Percentiles rank a stretch among this genome's conserved stretches.
These are phyloP conservation scores for Metarhizium rileyi DNA, from an alignment of 2,329 filamentous ascomycete genomes.

Conservation along the genomic window DNA sequence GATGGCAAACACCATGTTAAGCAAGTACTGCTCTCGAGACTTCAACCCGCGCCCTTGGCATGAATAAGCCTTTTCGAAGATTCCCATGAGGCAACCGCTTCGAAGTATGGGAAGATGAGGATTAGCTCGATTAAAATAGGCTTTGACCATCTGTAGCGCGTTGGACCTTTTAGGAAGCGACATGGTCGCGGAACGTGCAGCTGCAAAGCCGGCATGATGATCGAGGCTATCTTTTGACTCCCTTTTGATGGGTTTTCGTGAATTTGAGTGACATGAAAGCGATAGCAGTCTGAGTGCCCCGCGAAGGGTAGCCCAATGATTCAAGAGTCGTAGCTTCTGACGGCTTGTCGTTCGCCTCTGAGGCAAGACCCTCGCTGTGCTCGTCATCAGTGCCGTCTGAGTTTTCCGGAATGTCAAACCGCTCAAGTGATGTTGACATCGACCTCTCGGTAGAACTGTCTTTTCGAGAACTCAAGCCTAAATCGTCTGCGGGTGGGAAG, in stretches of 20 bases:
- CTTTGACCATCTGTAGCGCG: slow-evolving; percentile 53
- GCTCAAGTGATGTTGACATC: background rate
- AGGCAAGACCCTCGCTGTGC: background rate
- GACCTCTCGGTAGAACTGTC: background rate
- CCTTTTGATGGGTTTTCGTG: background rate
- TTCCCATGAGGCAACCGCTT: slow-evolving; percentile 74
- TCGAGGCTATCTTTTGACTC: background rate
- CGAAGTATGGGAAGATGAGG: slow-evolving; percentile 91
- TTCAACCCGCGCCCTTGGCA: slow-evolving; percentile 56
- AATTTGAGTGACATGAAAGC: background rate
- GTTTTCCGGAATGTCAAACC: background rate
- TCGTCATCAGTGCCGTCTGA: background rate
- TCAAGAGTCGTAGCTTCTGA: background rate
- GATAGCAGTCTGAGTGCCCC: background rate
- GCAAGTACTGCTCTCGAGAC: slow-evolving; percentile 76
- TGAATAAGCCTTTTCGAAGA: slow-evolving; percentile 74
- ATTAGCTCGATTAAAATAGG: slow-evolving; percentile 94
- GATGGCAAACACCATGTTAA: slow-evolving; percentile 96
- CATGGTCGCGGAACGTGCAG: background rate
- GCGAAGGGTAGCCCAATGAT: background rate
- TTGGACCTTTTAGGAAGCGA: background rate
- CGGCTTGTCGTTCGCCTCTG: background rate
- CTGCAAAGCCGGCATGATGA: background rate
- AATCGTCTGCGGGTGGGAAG: background rate
- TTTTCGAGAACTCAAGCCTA: background rate